Evolutionary conservation across 2,329 filamentous ascomycete species (phyloP).

Genomic region (Onygena corvina): DNA sequence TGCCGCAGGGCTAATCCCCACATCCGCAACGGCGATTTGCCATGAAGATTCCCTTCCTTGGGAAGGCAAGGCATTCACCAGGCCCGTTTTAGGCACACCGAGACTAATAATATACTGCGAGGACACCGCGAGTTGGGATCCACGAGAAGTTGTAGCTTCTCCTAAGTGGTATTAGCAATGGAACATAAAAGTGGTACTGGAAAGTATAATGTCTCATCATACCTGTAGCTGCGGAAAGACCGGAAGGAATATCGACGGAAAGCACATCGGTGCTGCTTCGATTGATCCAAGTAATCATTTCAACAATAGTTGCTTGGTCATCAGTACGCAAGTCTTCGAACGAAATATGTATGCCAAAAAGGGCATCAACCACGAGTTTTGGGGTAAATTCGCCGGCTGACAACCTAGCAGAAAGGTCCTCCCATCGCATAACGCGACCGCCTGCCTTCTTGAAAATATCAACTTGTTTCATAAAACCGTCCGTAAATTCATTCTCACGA

Average conservation of each 20-base stretch:
- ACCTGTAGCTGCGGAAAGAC: slow-evolving; percentile 68
- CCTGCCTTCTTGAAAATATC: slow-evolving; percentile 75
- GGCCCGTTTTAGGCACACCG: slow-evolving; percentile 72
- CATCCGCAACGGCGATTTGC: slow-evolving; percentile 74
- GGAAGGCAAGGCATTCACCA: slow-evolving; percentile 62
- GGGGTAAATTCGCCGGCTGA: slow-evolving; percentile 50
- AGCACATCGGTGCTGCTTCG: slow-evolving; percentile 70
- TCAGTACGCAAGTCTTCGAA: slow-evolving; percentile 79
- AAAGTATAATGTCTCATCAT: slow-evolving; percentile 26
- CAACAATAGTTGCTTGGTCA: slow-evolving; percentile 72
- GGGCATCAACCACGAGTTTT: slow-evolving; percentile 74
- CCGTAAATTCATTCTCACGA: slow-evolving; percentile 65
- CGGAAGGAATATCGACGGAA: slow-evolving; percentile 82
- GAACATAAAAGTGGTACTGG: slow-evolving; percentile 34
- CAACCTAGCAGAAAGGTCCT: slow-evolving; percentile 42
- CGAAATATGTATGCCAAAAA: slow-evolving; percentile 73
- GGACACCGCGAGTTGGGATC: slow-evolving; percentile 64
- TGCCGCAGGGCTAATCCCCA: slow-evolving; percentile 69
- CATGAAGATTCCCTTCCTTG: slow-evolving; percentile 48
- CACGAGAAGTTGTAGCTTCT: slow-evolving; percentile 51
- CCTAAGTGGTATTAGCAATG: slow-evolving; percentile 25
- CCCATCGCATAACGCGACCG: slow-evolving; percentile 56
- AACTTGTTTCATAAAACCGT: slow-evolving; percentile 68
- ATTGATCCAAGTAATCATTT: slow-evolving; percentile 89
- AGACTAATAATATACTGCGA: slow-evolving; percentile 74